Conservation (phyloP, 805 yeast species). For the Candida mattraensis region DNA sequence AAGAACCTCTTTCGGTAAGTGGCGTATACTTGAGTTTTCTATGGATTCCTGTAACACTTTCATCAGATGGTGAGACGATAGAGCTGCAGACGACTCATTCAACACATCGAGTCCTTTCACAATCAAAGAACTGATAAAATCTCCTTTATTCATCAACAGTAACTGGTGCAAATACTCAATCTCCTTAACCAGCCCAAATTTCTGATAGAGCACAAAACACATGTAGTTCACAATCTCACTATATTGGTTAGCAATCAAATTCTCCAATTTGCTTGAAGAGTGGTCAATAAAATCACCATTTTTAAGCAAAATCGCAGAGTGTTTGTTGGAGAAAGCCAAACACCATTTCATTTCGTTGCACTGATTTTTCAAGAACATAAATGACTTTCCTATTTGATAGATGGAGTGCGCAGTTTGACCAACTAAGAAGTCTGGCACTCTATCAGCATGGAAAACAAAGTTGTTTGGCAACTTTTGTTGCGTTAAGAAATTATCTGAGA, state of each 20-base stretch:
- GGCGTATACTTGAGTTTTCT: slow-evolving; percentile 48
- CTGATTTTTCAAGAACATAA: slow-evolving; percentile 58
- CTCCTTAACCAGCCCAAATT: slow-evolving; percentile 51
- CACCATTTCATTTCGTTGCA: slow-evolving; percentile 72
- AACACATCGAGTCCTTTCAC: slow-evolving; percentile 53
- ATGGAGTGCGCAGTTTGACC: slow-evolving; percentile 42
- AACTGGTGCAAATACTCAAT: slow-evolving; percentile 63
- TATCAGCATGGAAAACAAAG: slow-evolving; percentile 24
- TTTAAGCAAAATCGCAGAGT: slow-evolving; percentile 5
- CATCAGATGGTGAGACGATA: slow-evolving; percentile 67
- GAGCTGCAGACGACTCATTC: slow-evolving; percentile 57
- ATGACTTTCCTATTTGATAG: slow-evolving; percentile 70
- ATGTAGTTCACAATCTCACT: slow-evolving; percentile 53
- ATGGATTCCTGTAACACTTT: slow-evolving; percentile 66
- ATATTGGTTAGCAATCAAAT: slow-evolving; percentile 44
- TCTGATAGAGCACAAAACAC: slow-evolving; percentile 47
- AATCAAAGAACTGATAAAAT: slow-evolving; percentile 70
- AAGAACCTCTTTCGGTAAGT: slow-evolving; percentile 39
- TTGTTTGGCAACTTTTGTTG: too few species aligned
- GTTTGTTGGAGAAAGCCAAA: slow-evolving; percentile 12
- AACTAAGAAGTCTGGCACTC: slow-evolving; percentile 48
- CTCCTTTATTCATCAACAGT: slow-evolving; percentile 74
- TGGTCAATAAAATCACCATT: slow-evolving; percentile 36
- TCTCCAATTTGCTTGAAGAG: slow-evolving; percentile 30
- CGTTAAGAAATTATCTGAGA: too few species aligned